Base-by-base conservation (phyloP, 495 filamentous ascomycete genomes). In the Penicillium crystallinum region DNA sequence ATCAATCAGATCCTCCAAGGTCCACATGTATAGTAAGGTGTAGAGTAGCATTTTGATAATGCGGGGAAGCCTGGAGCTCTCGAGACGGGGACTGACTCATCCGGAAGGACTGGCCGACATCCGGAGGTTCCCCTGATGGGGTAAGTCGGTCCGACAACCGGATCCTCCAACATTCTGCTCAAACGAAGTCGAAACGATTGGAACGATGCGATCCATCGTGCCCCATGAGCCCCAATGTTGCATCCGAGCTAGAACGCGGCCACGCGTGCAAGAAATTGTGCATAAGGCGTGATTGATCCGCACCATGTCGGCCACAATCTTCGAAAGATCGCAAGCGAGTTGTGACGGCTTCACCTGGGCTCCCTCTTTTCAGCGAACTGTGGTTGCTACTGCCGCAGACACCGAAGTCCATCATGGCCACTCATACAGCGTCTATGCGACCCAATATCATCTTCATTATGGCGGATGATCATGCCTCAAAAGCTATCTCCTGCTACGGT, bases 371-470 rank as follows among this genome's bases (percentile, higher is more conserved):
- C n/a, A 36, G 6, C 12, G 17, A n/a, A 6, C 15, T 18, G n/a
- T 17, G 6, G n/a, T 18, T 36, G n/a, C n/a, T 15, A 12, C 34
- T 17, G 6, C 15, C 18, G 34, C 34, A 8, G 15, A 36, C 34
- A 18, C 34, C n/a, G 7, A 3, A 17, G 0, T 12, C 34, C 4
- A 36, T 2, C n/a, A 36, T 36, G 34, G 34, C n/a, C 15, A 8
- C 34, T 18, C n/a, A 17, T 36, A 2, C 9, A 17, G 34, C n/a
- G 15, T 36, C 34, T 9, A 7, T 15, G 15, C 55, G 59, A 15
- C 72, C 72, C 10, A 76, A 76, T 41, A 71, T 76, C 46, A 37
- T 76, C 51, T 76, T 76, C 58, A 72, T 74, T 57, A 70, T 76
- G 68, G 72, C 72, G 9, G 72, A 76, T 60, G 72, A 76, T 58